These are phyloP conservation scores for Panaeolus papilionaceus DNA, from an alignment of 768 basidiomycete species.

Conservation along the genomic window DNA sequence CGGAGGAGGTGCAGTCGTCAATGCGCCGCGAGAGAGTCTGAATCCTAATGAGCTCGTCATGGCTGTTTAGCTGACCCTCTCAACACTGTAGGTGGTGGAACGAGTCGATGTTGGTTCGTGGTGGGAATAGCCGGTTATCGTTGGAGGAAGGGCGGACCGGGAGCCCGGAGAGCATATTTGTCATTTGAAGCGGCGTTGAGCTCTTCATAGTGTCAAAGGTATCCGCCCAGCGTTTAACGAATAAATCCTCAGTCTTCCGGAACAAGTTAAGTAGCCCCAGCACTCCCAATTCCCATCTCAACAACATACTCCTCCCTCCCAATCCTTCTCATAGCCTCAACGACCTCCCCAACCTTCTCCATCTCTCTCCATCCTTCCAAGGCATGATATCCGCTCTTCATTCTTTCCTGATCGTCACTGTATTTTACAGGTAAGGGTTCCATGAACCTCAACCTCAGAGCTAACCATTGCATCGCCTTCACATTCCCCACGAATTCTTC, in stretches of 20 bases:
- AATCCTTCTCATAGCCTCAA: conserved; percentile 67
- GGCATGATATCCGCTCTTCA: conserved; percentile 16
- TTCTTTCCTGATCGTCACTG: conserved; percentile 6
- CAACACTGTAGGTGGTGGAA: not conserved
- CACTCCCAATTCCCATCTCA: conserved; percentile 70
- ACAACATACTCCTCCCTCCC: conserved; percentile 62
- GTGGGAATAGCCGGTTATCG: not conserved
- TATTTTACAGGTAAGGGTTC: conserved; percentile 43
- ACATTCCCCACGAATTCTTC: conserved; percentile 71
- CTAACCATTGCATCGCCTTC: conserved; percentile 82
- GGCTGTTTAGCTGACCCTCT: not conserved
- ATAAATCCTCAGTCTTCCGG: not conserved
- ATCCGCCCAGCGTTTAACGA: not conserved
- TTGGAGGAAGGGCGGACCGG: not conserved
- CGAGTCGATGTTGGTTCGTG: not conserved
- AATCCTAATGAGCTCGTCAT: not conserved
- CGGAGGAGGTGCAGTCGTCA: not conserved
- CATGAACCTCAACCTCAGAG: conserved; percentile 65
- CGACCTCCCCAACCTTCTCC: conserved; percentile 71
- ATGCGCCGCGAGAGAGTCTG: not conserved
- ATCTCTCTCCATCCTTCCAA: conserved; percentile 61
- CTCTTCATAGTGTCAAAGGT: not conserved
- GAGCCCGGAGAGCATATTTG: not conserved
- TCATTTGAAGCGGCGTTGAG: too few relatives aligned
- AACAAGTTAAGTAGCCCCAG: conserved; percentile 18